These are phyloP conservation scores for Botryotinia narcissicola DNA, from an alignment of 2,329 filamentous ascomycete genomes.

Conservation along the genomic window DNA sequence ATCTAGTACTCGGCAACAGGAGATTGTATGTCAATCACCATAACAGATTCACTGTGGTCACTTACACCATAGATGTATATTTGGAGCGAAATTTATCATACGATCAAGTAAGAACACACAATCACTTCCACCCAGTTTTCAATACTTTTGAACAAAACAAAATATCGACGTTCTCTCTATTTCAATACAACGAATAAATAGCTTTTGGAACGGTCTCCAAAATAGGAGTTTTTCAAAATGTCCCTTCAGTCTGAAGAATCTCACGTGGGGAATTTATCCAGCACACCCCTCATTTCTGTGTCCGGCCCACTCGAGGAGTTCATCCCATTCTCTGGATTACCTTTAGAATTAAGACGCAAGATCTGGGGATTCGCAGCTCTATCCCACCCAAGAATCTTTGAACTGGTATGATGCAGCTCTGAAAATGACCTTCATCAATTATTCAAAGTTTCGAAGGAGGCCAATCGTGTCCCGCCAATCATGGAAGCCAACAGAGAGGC, in stretches of 20 bases:
- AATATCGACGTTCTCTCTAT: neutral
- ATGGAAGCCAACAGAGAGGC: conserved; percentile 7
- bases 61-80: neutral
- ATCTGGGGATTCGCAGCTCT: neutral
- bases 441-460: neutral
- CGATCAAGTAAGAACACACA: neutral
- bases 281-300: neutral
- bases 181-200: no score
- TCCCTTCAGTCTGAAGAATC: neutral
- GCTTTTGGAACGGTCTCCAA: neutral
- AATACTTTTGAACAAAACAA: neutral
- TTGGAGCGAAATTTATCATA: no score
- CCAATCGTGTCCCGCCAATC: neutral
- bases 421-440: neutral
- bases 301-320: neutral
- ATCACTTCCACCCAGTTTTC: neutral
- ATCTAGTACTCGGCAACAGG: neutral
- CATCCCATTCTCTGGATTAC: neutral
- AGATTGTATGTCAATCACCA: neutral
- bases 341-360: neutral
- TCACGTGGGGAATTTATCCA: neutral
- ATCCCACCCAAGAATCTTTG: neutral
- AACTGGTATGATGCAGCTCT: neutral
- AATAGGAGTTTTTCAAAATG: neutral
- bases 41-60: neutral